phyloP scores from a whole-genome alignment of 2,329 filamentous ascomycete genomes.

The Cladosporium sp. region DNA sequence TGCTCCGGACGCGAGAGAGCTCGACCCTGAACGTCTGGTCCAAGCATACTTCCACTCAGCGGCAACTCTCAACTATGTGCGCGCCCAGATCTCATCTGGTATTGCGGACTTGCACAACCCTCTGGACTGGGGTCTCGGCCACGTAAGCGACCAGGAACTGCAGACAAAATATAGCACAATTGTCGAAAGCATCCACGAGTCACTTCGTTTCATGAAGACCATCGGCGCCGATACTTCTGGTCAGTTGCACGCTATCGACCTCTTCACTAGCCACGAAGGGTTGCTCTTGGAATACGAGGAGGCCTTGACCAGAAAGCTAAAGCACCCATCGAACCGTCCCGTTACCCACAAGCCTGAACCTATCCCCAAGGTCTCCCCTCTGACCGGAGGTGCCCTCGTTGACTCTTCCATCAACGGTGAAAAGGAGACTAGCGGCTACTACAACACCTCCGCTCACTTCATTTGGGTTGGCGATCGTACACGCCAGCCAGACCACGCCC shows the following conservation, averaged over 20 bases:
- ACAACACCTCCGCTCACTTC: conserved; percentile 93
- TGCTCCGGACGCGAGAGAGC: conserved; percentile 65
- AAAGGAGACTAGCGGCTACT: conserved; percentile 60
- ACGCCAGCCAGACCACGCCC: conserved; percentile 83
- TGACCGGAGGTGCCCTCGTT: conserved; percentile 20
- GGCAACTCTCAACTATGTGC: conserved; percentile 88
- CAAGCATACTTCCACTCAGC: conserved; percentile 94
- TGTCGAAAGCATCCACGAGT: conserved; percentile 81
- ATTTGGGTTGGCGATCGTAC: conserved; percentile 98
- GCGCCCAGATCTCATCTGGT: conserved; percentile 76
- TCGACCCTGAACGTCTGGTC: conserved; percentile 80
- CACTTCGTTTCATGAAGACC: conserved; percentile 88
- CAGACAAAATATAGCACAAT: conserved; percentile 83
- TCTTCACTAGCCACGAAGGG: conserved; percentile 94
- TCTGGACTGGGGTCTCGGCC: conserved; percentile 89
- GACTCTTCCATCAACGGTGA: conserved; percentile 14
- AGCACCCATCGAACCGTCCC: conserved; percentile 52
- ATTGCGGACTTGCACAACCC: conserved; percentile 92
- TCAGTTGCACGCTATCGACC: conserved; percentile 83
- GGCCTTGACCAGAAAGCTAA: conserved; percentile 71
- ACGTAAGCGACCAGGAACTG: conserved; percentile 77
- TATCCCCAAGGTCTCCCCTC: conserved; percentile 18
- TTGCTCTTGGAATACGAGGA: conserved; percentile 93
- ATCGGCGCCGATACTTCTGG: conserved; percentile 83
- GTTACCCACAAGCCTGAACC: conserved; percentile 7